Evolutionary conservation across 306 rosid species (phyloP).

Genomic region (Astragalus glycyphyllos): DNA sequence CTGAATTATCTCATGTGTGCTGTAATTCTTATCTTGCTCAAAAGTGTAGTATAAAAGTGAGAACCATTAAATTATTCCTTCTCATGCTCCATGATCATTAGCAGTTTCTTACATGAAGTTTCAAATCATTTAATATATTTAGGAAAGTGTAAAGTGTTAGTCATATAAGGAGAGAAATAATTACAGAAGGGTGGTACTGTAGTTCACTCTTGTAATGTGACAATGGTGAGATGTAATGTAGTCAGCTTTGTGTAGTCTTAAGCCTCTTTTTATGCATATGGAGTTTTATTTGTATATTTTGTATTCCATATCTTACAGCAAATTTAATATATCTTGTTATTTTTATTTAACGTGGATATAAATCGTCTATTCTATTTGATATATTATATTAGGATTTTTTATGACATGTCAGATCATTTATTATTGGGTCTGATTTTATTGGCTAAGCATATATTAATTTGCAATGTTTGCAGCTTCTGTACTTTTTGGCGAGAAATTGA

Average conservation of each 20-base stretch:
- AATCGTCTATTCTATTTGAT: constrained; percentile 17
- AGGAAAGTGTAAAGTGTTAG: no score
- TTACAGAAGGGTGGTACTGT: constrained; percentile 1
- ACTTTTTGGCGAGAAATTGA: constrained; percentile 92
- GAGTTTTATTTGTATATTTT: neutral
- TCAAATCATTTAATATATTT: neutral
- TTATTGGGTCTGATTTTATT: constrained; percentile 28
- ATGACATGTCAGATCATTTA: neutral
- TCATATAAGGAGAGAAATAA: constrained; percentile 19
- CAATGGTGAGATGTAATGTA: neutral
- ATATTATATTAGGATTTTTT: constrained; percentile 9
- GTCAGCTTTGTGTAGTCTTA: neutral
- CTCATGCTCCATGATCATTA: neutral
- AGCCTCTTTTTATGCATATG: constrained; percentile 15
- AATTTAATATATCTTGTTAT: constrained; percentile 19
- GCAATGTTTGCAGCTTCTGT: constrained; percentile 65
- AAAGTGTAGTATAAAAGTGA: constrained; percentile 16
- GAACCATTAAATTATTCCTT: constrained; percentile 15
- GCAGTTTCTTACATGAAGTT: constrained; percentile 30
- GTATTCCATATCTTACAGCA: neutral
- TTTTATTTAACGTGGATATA: constrained; percentile 9
- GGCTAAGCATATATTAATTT: constrained; percentile 33
- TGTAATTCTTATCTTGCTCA: constrained; percentile 17
- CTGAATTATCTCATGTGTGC: neutral
- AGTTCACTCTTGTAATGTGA: constrained; percentile 28